Evolutionary conservation across 179 eudicot genomes (phyloP).

Genomic region (Drosera spatulata): DNA sequence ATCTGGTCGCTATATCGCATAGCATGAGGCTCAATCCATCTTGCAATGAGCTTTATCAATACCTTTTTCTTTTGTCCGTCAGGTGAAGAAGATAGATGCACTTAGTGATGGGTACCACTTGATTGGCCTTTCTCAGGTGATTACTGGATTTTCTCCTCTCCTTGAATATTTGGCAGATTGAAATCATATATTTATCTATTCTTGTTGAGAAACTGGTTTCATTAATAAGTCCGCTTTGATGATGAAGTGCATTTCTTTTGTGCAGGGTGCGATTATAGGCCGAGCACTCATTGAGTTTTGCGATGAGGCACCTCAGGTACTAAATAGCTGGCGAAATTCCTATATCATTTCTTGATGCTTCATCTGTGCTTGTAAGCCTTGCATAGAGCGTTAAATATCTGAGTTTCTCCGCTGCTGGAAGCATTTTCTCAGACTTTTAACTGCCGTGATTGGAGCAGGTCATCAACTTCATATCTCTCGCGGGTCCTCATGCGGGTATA

Average conservation of each 20-base stretch:
- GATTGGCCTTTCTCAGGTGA: slow-evolving; percentile 68
- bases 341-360: neutral
- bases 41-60: neutral
- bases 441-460: slow-evolving; percentile 27
- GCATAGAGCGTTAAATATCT: neutral
- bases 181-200: neutral
- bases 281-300: slow-evolving; percentile 60
- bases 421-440: neutral
- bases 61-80: slow-evolving; percentile 5
- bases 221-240: neutral
- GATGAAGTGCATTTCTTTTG: slow-evolving; percentile 1
- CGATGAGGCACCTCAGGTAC: slow-evolving; percentile 58
- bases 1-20: neutral
- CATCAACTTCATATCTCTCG: slow-evolving; percentile 49
- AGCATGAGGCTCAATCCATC: neutral
- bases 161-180: neutral
- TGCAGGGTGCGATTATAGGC: slow-evolving; percentile 56
- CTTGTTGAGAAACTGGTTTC: neutral
- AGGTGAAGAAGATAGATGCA: slow-evolving; percentile 51
- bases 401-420: neutral
- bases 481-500: slow-evolving; percentile 69
- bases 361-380: neutral
- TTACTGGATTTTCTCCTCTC: neutral
- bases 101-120: slow-evolving; percentile 58
- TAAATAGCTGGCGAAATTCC: slow-evolving; percentile 3